Conservation (phyloP, 768 basidiomycete species). For the Xerocomus potaroensis region DNA sequence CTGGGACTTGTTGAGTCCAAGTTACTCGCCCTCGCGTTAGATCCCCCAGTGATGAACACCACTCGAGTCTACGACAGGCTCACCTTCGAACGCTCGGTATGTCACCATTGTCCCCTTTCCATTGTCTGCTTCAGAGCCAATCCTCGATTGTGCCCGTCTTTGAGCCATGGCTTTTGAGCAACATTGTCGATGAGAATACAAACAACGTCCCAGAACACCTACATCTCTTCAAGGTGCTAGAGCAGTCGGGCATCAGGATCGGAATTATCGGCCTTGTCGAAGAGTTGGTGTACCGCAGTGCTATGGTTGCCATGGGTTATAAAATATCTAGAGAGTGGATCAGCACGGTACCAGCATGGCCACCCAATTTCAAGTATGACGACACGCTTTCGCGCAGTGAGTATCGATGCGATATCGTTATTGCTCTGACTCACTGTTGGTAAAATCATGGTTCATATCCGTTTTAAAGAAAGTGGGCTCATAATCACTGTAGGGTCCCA, state of each 20-base stretch:
- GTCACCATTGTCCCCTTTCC: no score
- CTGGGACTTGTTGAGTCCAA: no score
- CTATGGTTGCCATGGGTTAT: not conserved
- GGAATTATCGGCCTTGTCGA: slow-evolving; percentile 88
- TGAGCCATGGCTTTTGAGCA: slow-evolving; percentile 88
- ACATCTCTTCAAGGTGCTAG: slow-evolving; percentile 59
- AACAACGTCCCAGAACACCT: slow-evolving; percentile 57
- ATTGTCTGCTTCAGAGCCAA: no score
- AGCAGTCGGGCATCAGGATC: slow-evolving; percentile 64
- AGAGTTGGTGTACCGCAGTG: slow-evolving; percentile 43
- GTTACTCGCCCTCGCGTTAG: no score
- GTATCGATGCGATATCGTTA: slow-evolving; percentile 72
- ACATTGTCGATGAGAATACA: slow-evolving; percentile 71
- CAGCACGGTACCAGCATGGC: slow-evolving; percentile 82
- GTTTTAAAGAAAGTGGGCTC: not conserved
- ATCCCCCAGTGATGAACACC: no score
- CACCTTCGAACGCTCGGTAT: no score
- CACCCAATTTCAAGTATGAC: slow-evolving; percentile 66
- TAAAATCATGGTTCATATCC: slow-evolving; percentile 25
- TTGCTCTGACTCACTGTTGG: slow-evolving; percentile 85
- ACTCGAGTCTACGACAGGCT: no score
- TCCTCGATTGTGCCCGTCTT: no score
- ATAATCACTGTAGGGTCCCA: slow-evolving; percentile 21
- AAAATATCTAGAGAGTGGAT: slow-evolving; percentile 73
- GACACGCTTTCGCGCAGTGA: slow-evolving; percentile 72